phyloP scores from a whole-genome alignment of 2,329 filamentous ascomycete species.

The Pseudogymnoascus sp. region DNA sequence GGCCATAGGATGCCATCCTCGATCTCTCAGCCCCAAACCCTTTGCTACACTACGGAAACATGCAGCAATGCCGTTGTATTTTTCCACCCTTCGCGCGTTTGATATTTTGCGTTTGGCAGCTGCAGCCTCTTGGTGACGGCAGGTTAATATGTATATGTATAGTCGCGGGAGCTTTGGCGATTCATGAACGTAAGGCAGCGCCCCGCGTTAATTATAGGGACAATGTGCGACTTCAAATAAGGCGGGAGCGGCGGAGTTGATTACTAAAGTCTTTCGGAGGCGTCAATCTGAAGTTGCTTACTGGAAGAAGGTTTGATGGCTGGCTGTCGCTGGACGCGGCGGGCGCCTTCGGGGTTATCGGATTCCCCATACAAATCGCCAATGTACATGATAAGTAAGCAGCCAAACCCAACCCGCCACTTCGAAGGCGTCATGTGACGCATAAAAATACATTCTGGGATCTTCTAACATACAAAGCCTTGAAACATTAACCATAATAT shows the following conservation, averaged over 20 bases:
- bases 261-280: constrained; percentile 1
- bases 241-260: constrained; percentile 8
- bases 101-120: background rate
- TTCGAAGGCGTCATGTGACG: constrained; percentile 5
- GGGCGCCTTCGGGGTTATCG: constrained; percentile 9
- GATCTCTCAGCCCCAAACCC: constrained; percentile 17
- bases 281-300: constrained; percentile 7
- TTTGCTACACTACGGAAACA: constrained; percentile 8
- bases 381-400: constrained; percentile 3
- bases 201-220: constrained; percentile 6
- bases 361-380: background rate
- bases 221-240: constrained; percentile 3
- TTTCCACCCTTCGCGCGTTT: constrained; percentile 1
- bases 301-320: constrained; percentile 7
- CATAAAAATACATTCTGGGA: background rate
- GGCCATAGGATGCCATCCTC: constrained; percentile 33
- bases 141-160: constrained; percentile 9
- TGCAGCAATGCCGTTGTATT: constrained; percentile 7
- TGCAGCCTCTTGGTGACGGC: background rate
- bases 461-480: background rate
- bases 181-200: background rate
- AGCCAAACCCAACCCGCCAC: background rate
- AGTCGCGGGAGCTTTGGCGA: constrained; percentile 4
- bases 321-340: background rate
- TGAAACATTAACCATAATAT: background rate